Conservation (phyloP, 306 rosid species). For the Acacia confusa region DNA sequence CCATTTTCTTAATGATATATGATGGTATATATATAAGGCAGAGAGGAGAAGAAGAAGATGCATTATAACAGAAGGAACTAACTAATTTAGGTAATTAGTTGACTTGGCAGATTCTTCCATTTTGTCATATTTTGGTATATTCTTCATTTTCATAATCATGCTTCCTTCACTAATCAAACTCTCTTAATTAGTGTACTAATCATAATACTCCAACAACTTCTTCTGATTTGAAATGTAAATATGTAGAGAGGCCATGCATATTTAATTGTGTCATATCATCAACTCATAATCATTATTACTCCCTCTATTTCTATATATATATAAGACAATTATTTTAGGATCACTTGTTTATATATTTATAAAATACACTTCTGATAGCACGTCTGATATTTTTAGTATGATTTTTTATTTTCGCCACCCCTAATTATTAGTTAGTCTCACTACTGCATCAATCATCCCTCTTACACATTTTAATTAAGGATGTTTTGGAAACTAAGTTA, state of each 20-base stretch:
- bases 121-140: conserved; percentile 26
- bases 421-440: not conserved
- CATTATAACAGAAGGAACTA: not conserved
- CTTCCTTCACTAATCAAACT: not conserved
- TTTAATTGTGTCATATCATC: not conserved
- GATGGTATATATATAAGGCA: not conserved
- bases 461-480: too few species aligned
- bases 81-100: not conserved
- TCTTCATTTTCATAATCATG: not conserved
- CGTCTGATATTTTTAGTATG: not conserved
- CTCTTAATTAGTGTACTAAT: not conserved
- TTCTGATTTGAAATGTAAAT: not conserved
- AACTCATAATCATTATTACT: not conserved
- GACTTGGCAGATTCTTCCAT: conserved; percentile 10
- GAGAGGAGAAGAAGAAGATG: not conserved
- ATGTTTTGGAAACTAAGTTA: too few species aligned
- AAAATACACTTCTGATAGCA: too few species aligned
- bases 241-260: not conserved
- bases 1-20: conserved; percentile 4
- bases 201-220: not conserved
- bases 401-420: too few species aligned
- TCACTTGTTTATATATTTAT: too few species aligned
- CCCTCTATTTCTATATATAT: too few species aligned
- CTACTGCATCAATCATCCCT: too few species aligned
- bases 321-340: too few species aligned